Evolutionary conservation across 1,284 basidiomycete genomes (phyloP), one percentile per base, ranked within the genome.

Genomic region (Sporisorium exsertum): DNA sequence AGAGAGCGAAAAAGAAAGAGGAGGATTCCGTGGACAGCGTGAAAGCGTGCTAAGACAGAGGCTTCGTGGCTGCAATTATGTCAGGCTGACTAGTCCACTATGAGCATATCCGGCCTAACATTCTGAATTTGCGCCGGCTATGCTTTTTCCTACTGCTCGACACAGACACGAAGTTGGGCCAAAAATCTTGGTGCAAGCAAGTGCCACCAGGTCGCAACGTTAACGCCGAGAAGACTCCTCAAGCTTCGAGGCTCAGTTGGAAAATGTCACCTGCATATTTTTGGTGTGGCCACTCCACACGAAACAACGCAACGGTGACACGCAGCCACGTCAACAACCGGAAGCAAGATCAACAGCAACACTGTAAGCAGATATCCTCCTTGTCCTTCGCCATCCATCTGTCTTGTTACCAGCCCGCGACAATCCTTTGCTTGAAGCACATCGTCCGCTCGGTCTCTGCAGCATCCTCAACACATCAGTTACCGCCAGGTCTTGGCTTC

Each of bases 61-160:
- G 40, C n/a, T n/a, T 3, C 37, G 2, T 18, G 15, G 7, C 18
- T 9, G 16, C 18, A n/a, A 4, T 58, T 58, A 52, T 64, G 56
- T 65, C 63, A 65, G 45, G 56, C 63, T 65, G 56, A 65, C 51
- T 40, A 32, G 5, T 32, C 29, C 29, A 5, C 29, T 32, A 32
- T 5, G n/a, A n/a, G n/a, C n/a, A n/a, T n/a, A 2, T 16, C 32
- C 13, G 52, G 20, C 24, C 35, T 53, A 53, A 53, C 52, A 53
- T 20, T 13, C 5, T 5, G 4, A 6, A 4, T 50, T 27, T 20
- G 3, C n/a, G n/a, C 27, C 22, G 33, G 22, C 22, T 53, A 27
- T 18, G 32, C 2, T 40, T 27, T 22, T 35, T 15, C 12, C n/a
- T n/a, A n/a, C n/a, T n/a, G n/a, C n/a, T 24, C 35, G 29, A 42